Conservation (phyloP, 352 stramenopile genomes). For the Phytophthora melonis region DNA sequence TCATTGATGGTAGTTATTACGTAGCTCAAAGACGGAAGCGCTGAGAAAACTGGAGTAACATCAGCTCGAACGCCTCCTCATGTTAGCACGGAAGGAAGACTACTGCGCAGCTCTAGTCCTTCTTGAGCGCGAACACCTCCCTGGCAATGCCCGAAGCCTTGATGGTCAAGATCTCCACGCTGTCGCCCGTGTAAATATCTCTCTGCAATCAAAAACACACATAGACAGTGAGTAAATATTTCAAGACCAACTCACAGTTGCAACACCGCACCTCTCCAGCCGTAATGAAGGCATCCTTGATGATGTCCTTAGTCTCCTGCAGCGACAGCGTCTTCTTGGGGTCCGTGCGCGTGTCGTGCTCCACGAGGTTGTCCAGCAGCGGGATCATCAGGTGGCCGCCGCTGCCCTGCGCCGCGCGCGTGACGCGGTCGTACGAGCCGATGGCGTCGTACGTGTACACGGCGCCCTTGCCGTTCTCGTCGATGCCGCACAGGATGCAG, state of each 20-base stretch:
- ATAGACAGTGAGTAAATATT: neutral
- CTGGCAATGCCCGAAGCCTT: slow-evolving; percentile 92
- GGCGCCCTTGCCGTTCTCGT: slow-evolving; percentile 95
- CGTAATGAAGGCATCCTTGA: slow-evolving; percentile 99
- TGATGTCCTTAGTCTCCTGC: slow-evolving; percentile 97
- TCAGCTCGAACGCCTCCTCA: slow-evolving; percentile 5
- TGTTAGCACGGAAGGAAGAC: slow-evolving; percentile 10
- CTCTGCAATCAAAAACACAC: slow-evolving; percentile 57
- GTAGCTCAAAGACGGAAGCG: slow-evolving; percentile 10
- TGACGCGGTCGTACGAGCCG: slow-evolving; percentile 89
- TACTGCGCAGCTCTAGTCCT: slow-evolving; percentile 81
- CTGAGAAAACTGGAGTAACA: neutral
- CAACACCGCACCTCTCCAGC: slow-evolving; percentile 88
- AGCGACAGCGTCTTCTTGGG: slow-evolving; percentile 91
- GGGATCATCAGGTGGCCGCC: slow-evolving; percentile 98
- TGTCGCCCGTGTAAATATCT: slow-evolving; percentile 99
- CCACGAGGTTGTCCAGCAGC: slow-evolving; percentile 98
- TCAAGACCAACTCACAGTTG: neutral
- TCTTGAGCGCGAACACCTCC: slow-evolving; percentile 95
- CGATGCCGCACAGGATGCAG: slow-evolving; percentile 97
- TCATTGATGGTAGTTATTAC: slow-evolving; percentile 4
- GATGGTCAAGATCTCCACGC: slow-evolving; percentile 98
- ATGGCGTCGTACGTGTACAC: slow-evolving; percentile 99
- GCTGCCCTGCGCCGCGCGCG: slow-evolving; percentile 85
- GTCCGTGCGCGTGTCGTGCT: slow-evolving; percentile 92